Percentiles rank a stretch among this genome's conserved stretches.
Evolutionary conservation across 495 filamentous ascomycete genomes (phyloP).

Genomic region (Sporormia fimetaria): DNA sequence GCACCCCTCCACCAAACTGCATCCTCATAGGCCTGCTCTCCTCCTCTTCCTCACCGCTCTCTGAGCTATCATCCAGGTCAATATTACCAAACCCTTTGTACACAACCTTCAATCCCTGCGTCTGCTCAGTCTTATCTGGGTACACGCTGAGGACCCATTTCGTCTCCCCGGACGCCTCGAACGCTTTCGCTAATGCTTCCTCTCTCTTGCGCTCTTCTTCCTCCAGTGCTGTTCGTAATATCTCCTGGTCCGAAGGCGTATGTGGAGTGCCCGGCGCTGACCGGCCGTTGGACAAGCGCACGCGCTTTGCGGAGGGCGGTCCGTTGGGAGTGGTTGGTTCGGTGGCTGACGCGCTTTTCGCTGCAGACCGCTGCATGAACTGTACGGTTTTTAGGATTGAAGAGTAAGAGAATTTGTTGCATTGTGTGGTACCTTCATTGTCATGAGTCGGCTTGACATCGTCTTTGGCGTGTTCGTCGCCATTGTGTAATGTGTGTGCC

Average conservation of each 20-base stretch:
- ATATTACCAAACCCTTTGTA: constrained; percentile 37
- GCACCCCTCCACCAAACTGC: constrained; percentile 16
- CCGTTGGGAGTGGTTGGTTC: constrained; percentile 34
- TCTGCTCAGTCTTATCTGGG: constrained; percentile 12
- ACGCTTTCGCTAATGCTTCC: constrained; percentile 57
- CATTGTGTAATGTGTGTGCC: too few relatives aligned
- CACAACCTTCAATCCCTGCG: constrained; percentile 28
- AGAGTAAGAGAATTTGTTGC: constrained; percentile 1
- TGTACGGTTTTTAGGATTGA: constrained; percentile 31
- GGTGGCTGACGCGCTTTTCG: constrained; percentile 34
- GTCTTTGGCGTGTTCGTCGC: constrained; percentile 10
- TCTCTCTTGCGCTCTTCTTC: constrained; percentile 65
- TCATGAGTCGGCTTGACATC: constrained; percentile 20
- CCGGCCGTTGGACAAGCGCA: constrained; percentile 35
- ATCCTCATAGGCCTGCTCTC: constrained; percentile 2
- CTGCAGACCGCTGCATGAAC: constrained; percentile 93
- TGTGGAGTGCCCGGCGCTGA: constrained; percentile 25
- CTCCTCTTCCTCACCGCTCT: constrained; percentile 23
- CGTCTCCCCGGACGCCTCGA: constrained; percentile 68
- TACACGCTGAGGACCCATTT: constrained; percentile 68
- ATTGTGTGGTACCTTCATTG: constrained; percentile 17
- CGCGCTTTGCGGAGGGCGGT: constrained; percentile 39
- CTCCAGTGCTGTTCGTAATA: constrained; percentile 56
- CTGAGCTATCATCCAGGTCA: constrained; percentile 28
- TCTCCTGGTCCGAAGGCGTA: constrained; percentile 35